These are phyloP conservation scores for Flaveria ramosissima DNA, from an alignment of 129 eudicot species.

Conservation along the genomic window DNA sequence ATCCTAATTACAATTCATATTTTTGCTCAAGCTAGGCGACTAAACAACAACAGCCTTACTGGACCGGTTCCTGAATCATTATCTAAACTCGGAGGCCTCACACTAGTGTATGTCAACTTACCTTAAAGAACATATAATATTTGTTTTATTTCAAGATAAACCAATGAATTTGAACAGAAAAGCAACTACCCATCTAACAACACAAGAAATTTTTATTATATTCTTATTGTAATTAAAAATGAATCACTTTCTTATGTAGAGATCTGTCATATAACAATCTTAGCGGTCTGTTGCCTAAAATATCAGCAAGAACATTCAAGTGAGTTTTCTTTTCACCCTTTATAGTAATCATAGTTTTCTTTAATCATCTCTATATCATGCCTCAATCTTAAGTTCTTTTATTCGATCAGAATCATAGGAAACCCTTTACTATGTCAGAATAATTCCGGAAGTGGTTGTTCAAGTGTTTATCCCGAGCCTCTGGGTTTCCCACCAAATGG, in stretches of 20 bases:
- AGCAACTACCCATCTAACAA: too few relatives aligned
- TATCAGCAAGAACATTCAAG: conserved; percentile 90
- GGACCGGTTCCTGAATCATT: conserved; percentile 82
- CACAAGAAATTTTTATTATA: not conserved
- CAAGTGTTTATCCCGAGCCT: conserved; percentile 75
- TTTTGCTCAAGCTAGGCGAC: conserved; percentile 66
- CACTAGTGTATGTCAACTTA: conserved; percentile 67
- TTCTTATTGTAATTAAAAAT: not conserved
- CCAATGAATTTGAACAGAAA: too few relatives aligned
- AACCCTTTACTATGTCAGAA: conserved; percentile 78
- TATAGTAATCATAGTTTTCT: not conserved
- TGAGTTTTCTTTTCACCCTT: conserved; percentile 26
- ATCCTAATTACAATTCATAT: conserved; percentile 20
- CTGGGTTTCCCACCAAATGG: conserved; percentile 73
- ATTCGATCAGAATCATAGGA: conserved; percentile 58
- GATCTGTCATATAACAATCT: conserved; percentile 87
- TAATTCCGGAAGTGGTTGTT: conserved; percentile 61
- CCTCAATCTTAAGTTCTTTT: not conserved
- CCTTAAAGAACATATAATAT: not conserved
- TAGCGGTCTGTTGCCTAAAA: conserved; percentile 78
- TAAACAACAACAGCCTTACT: conserved; percentile 86
- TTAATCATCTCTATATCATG: not conserved
- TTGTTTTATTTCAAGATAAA: too few relatives aligned
- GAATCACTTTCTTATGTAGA: conserved; percentile 40
- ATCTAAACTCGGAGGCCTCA: conserved; percentile 60